Evolutionary conservation across 2,329 filamentous ascomycete genomes (phyloP).

Genomic region (Pseudohalonectria lignicola): DNA sequence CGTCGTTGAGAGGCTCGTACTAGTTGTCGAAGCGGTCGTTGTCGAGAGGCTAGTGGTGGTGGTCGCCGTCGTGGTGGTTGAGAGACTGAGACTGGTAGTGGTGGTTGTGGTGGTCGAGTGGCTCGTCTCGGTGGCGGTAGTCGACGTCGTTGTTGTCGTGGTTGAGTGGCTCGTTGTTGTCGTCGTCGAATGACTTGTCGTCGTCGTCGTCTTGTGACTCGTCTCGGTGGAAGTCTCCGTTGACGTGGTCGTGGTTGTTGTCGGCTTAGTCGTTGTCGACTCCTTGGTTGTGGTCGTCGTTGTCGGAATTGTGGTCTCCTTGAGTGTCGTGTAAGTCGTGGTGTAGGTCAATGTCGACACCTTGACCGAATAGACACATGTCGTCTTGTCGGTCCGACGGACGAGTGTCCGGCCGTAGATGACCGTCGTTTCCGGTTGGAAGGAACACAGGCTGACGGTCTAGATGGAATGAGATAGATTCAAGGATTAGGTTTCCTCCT

Average conservation of each 20-base stretch:
- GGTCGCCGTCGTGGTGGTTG: slow-evolving; percentile 3
- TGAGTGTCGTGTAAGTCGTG: background rate
- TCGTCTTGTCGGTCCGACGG: background rate
- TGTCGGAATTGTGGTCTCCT: no score
- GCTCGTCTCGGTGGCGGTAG: slow-evolving; percentile 2
- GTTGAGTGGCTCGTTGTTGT: background rate
- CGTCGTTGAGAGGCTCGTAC: slow-evolving; percentile 2
- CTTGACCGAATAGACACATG: background rate
- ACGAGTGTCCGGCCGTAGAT: background rate
- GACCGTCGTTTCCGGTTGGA: background rate
- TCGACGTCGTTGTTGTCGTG: slow-evolving; percentile 1
- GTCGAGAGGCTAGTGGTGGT: no score
- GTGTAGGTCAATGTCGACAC: background rate
- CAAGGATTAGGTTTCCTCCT: no score
- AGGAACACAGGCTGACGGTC: background rate
- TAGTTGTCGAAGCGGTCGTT: slow-evolving; percentile 1
- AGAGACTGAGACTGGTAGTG: slow-evolving; percentile 1
- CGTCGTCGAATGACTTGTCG: background rate
- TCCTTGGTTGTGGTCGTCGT: no score
- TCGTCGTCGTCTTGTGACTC: no score
- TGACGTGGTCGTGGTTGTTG: no score
- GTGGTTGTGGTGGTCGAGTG: slow-evolving; percentile 4
- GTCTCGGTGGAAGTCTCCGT: no score
- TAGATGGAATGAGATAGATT: no score
- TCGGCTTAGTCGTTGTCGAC: background rate